Evolutionary conservation across 2,329 filamentous ascomycete genomes (phyloP), one percentile per base, ranked within the genome.

Genomic region (Amauroascus verrucosus): DNA sequence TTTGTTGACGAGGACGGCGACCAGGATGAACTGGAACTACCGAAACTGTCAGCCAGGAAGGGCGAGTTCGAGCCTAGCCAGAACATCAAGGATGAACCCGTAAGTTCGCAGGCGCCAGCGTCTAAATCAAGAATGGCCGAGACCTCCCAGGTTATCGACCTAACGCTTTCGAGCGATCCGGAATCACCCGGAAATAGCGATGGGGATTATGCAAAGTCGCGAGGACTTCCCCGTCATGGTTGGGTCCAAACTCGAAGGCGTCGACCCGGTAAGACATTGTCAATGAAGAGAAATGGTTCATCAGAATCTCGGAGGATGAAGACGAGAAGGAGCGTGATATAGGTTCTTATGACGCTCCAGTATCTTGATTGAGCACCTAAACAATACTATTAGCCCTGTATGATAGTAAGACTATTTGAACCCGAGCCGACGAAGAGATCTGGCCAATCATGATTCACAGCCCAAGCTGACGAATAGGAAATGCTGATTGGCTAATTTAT

Each of bases 161-260:
- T 72, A 41, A 72, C 70, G 7, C 58, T 63, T n/a, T 66, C 65
- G 11, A 72, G 68, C 54, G 66, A 67, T 18, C 57, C 59, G 0
- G 55, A 49, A 6, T 47, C 62, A 1, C 61, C 62, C 3, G 61
- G 51, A 1, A 62, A 60, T n/a, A 64, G 60, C 47, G 66, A 67
- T 33, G 54, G 62, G 18, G 64, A 66, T 20, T 66, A 59, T 59
- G 60, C 61, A n/a, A 59, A 51, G 20, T 60, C 62, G n/a, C 60
- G 62, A 22, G 60, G 59, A 6, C 61, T 68, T 18, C 63, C 64
- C 1, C 4, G 26, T 30, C 26, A 9, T 30, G 61, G 64, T 5
- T 67, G 64, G 65, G 62, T 65, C 44, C 62, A 63, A 46, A 67
- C 54, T 44, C 41, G 41, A 35, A 48, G 4, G 24, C 30, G 43